These are phyloP conservation scores for Cystobasidium onofrii DNA, from an alignment of 768 basidiomycete genomes.

Conservation along the genomic window DNA sequence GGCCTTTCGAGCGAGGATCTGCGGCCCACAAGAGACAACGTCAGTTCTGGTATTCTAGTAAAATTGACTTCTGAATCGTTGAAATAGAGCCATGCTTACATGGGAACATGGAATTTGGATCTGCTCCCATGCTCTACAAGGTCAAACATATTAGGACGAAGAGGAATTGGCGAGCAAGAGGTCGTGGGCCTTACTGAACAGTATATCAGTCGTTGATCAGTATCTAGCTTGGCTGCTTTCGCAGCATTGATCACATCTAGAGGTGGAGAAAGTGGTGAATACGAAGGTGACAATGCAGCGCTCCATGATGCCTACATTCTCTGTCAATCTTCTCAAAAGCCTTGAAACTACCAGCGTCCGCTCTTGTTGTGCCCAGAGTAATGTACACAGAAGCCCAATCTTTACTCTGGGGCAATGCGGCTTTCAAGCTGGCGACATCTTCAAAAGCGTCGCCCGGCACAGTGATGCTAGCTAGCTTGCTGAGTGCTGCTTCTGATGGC, in stretches of 20 bases:
- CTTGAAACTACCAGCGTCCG: constrained; percentile 56
- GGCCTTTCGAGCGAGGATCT: constrained; percentile 58
- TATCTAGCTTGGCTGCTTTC: constrained; percentile 55
- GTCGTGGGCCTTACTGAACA: constrained; percentile 54
- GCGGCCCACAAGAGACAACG: neutral
- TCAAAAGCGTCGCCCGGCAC: constrained; percentile 64
- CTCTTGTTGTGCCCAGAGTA: constrained; percentile 61
- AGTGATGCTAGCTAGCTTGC: constrained; percentile 60
- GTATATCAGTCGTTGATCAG: constrained; percentile 60
- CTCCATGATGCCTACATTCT: constrained; percentile 52
- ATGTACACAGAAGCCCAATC: constrained; percentile 55
- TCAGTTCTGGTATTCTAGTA: neutral
- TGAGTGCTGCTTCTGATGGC: constrained; percentile 45
- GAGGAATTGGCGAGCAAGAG: neutral
- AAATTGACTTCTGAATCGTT: too few species aligned
- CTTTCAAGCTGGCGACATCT: constrained; percentile 52
- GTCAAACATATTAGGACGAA: constrained; percentile 45
- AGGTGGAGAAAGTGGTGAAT: neutral
- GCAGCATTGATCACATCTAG: constrained; percentile 49
- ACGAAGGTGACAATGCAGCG: neutral
- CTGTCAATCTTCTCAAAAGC: constrained; percentile 70
- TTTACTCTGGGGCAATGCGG: constrained; percentile 54
- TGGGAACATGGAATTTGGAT: constrained; percentile 50
- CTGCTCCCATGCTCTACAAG: constrained; percentile 52
- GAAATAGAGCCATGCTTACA: too few species aligned